phyloP scores from a whole-genome alignment of 1,139 yeast genomes.

The Pichia kudriavzevii region DNA sequence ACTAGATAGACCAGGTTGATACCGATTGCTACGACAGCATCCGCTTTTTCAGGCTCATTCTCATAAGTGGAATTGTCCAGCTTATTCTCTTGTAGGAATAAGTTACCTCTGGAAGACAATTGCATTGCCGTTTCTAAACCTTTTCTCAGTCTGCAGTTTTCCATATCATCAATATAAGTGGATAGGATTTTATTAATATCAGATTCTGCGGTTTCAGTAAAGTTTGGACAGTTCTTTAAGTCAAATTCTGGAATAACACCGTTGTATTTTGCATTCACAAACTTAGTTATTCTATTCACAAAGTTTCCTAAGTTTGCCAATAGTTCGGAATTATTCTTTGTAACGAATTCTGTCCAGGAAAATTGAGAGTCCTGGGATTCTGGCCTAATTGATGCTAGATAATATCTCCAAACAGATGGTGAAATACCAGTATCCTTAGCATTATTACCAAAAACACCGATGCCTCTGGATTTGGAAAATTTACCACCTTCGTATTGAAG shows the following conservation, averaged over 20 bases:
- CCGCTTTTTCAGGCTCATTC: constrained; percentile 71
- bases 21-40: constrained; percentile 90
- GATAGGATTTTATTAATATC: constrained; percentile 59
- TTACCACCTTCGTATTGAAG: constrained; percentile 97
- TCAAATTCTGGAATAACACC: constrained; percentile 74
- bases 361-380: constrained; percentile 94
- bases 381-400: constrained; percentile 86
- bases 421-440: constrained; percentile 90
- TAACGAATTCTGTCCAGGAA: constrained; percentile 93
- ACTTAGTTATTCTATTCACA: constrained; percentile 88
- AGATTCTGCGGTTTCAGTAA: constrained; percentile 35
- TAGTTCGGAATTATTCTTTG: constrained; percentile 86
- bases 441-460: constrained; percentile 97
- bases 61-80: constrained; percentile 80
- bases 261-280: constrained; percentile 82
- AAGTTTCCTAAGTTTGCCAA: constrained; percentile 95
- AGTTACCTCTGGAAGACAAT: constrained; percentile 87
- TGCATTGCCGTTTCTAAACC: constrained; percentile 91
- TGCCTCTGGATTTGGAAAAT: constrained; percentile 91
- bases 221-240: constrained; percentile 36
- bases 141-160: constrained; percentile 70
- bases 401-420: constrained; percentile 96
- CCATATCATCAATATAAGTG: constrained; percentile 66
- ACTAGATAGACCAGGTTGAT: constrained; percentile 80
- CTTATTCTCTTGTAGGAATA: constrained; percentile 90